Base-by-base conservation (phyloP, 2,329 filamentous ascomycete genomes). In the Endoconidiophora polonica region DNA sequence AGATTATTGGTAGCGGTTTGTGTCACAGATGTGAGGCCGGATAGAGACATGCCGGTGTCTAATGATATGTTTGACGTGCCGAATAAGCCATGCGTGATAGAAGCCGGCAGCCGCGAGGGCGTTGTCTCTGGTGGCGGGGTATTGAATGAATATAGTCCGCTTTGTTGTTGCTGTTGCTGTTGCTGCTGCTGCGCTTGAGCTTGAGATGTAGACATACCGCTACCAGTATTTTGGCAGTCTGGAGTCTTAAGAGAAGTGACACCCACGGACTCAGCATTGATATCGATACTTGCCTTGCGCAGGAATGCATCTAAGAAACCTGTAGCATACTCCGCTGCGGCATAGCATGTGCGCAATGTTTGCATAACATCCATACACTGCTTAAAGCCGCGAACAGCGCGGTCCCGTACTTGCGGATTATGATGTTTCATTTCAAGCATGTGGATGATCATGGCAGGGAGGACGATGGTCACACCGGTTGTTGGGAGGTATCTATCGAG, bases 251-350 rank as follows among this genome's bases (percentile, higher is more conserved):
- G 6, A 12, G 29, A 5, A 10, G 29, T 33, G 4, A 33, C 6
- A 33, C 29, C 29, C 3, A 33, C 18, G n/a, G 60, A 58, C 44
- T 59, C 63, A 12, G 57, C 56, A 46, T 66, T 74, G 38, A 86
- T 69, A 50, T 84, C 79, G 55, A 91, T 87, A 51, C 84, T 79
- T 6, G 86, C 86, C 67, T 94, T 93, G 55, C 84, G 80, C 55
- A 94, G 83, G 1, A 87, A 86, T 1, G 87, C 86, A 61, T 94
- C 86, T n/a, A 95, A 72, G 68, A 95, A 95, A 2, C 85, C 85
- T 1, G 85, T 90, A n/a, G 86, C 87, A 59, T 91, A 94, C 63
- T 95, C 88, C n/a, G 90, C 90, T 0, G 88, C 87, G 0, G 87
- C 81, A 59, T 96, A 95, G 26, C 87, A 85, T 59, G 94, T 86